Conservation (phyloP, 106 monocot genomes). For the Dendrobium chrysotoxum region DNA sequence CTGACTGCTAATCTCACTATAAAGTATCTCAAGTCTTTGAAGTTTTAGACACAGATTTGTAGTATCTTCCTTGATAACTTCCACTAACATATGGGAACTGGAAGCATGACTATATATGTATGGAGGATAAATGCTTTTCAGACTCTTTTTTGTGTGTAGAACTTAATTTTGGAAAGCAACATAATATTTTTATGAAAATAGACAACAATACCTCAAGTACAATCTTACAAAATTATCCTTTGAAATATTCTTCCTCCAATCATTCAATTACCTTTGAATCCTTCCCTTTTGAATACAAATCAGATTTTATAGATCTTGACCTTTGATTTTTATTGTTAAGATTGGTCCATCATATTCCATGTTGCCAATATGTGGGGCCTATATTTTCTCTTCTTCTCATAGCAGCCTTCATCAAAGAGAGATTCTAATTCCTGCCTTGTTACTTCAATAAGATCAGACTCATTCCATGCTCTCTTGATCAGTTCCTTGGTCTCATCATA, state of each 20-base stretch:
- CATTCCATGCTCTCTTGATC: slow-evolving; percentile 53
- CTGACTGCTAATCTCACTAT: not conserved
- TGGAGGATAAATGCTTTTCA: not conserved
- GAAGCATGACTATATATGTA: not conserved
- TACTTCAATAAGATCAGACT: slow-evolving; percentile 67
- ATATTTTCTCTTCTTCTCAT: slow-evolving; percentile 60
- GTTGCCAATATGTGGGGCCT: too few species aligned
- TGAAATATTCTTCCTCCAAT: not conserved
- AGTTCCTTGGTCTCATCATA: slow-evolving; percentile 48
- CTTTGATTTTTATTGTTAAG: too few species aligned
- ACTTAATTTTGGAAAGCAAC: not conserved
- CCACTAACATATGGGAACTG: not conserved
- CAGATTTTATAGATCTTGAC: too few species aligned
- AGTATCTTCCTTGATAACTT: not conserved
- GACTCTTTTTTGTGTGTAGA: not conserved
- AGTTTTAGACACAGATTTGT: not conserved
- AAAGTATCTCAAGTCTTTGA: not conserved
- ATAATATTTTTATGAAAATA: not conserved
- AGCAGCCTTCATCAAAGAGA: slow-evolving; percentile 73
- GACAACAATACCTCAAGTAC: not conserved
- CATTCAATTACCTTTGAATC: not conserved
- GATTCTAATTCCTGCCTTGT: slow-evolving; percentile 75
- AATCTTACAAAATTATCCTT: not conserved
- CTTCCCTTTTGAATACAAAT: too few species aligned
- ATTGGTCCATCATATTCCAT: too few species aligned